These are phyloP conservation scores for Limnanthes douglasii DNA, from an alignment of 345 rosid species.

Conservation along the genomic window DNA sequence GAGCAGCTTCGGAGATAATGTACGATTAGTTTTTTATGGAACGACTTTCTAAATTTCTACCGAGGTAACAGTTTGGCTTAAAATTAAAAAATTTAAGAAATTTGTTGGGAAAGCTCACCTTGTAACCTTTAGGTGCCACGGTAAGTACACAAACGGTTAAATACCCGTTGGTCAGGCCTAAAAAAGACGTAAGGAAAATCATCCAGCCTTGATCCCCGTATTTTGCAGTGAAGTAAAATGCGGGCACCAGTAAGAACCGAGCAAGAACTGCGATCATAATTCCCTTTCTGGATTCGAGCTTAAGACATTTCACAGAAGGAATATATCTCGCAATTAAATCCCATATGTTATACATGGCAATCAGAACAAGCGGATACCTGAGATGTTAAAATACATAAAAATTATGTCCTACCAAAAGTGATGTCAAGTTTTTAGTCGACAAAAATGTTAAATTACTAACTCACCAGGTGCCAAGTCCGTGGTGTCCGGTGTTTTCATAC, in stretches of 20 bases:
- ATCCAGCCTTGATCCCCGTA: constrained; percentile 86
- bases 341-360: constrained; percentile 54
- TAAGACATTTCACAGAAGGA: constrained; percentile 32
- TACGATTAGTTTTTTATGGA: too few relatives aligned
- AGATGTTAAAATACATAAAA: constrained; percentile 1
- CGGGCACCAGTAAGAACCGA: constrained; percentile 47
- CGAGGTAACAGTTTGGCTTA: too few relatives aligned
- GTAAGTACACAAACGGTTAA: constrained; percentile 70
- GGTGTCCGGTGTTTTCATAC: constrained; percentile 74
- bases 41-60: too few relatives aligned
- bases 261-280: constrained; percentile 23
- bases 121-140: constrained; percentile 72
- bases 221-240: constrained; percentile 66
- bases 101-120: constrained; percentile 45
- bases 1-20: too few relatives aligned
- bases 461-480: constrained; percentile 57
- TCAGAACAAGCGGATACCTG: constrained; percentile 68
- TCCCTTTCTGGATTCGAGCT: constrained; percentile 45
- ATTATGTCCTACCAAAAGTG: too few relatives aligned
- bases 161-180: constrained; percentile 63
- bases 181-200: constrained; percentile 55
- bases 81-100: too few relatives aligned
- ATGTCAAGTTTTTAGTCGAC: too few relatives aligned
- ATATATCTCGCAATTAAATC: constrained; percentile 52
- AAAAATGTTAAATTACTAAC: constrained; percentile 2